Conservation (phyloP, 2,329 filamentous ascomycete species). For the Colletotrichum sp. region DNA sequence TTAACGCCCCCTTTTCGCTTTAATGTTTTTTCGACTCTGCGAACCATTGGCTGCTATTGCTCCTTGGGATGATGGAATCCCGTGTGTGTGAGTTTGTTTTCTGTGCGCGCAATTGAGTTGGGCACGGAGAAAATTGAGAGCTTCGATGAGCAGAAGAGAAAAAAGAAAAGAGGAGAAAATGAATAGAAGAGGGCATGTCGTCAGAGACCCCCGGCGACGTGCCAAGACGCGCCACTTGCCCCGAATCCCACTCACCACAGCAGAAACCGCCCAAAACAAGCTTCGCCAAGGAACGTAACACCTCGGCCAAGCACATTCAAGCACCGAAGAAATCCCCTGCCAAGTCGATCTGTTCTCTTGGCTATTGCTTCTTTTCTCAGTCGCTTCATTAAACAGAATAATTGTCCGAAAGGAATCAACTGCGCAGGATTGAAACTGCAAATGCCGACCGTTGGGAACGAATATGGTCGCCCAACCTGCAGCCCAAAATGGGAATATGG, state of each 20-base stretch:
- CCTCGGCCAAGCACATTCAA: background rate
- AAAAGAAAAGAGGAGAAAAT: background rate
- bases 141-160: background rate
- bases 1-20: background rate
- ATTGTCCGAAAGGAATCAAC: background rate
- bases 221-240: conserved; percentile 13
- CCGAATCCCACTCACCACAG: background rate
- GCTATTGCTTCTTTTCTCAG: background rate
- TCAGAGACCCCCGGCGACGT: conserved; percentile 16
- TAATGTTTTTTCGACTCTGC: background rate
- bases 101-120: background rate
- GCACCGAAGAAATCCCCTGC: background rate
- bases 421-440: background rate
- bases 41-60: background rate
- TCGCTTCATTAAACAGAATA: background rate
- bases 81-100: background rate
- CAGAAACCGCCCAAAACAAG: conserved; percentile 6
- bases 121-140: background rate
- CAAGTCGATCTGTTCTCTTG: conserved; percentile 1
- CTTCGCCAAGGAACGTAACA: conserved; percentile 16
- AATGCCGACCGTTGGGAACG: background rate
- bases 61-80: background rate
- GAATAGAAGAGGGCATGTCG: background rate
- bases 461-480: background rate
- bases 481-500: background rate